Percentiles rank a stretch among this genome's conserved stretches.
These are phyloP conservation scores for Penicillium bovifimosum DNA, from an alignment of 495 filamentous ascomycete genomes.

Conservation along the genomic window DNA sequence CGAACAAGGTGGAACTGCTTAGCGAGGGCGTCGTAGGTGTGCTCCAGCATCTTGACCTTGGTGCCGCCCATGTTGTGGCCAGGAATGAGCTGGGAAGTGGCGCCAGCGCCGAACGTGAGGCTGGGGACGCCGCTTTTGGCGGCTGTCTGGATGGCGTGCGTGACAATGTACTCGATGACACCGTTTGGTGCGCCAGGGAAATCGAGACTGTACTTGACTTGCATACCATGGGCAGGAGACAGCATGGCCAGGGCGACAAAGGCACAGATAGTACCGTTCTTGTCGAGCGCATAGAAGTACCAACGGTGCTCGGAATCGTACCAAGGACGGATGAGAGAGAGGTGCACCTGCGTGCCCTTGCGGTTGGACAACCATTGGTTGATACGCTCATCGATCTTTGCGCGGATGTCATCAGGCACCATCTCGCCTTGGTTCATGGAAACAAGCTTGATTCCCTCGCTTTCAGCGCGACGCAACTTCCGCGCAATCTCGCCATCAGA, in stretches of 20 bases:
- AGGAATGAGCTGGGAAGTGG: conserved; percentile 57
- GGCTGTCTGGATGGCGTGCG: conserved; percentile 66
- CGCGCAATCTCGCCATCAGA: conserved; percentile 57
- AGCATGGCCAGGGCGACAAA: conserved; percentile 72
- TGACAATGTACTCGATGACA: conserved; percentile 73
- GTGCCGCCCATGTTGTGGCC: conserved; percentile 71
- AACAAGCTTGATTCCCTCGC: conserved; percentile 68
- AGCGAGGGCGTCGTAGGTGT: conserved; percentile 70
- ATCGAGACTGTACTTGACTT: conserved; percentile 84
- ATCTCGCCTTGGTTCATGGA: conserved; percentile 56
- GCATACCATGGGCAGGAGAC: conserved; percentile 69
- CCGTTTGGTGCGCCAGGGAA: conserved; percentile 75
- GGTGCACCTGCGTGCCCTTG: conserved; percentile 77
- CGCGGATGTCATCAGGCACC: conserved; percentile 55
- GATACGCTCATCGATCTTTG: conserved; percentile 64
- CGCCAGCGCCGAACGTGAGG: conserved; percentile 78
- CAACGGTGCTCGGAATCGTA: conserved; percentile 69
- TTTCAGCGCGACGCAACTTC: conserved; percentile 72
- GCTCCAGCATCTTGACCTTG: conserved; percentile 65
- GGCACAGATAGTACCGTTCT: conserved; percentile 60
- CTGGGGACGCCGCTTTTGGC: conserved; percentile 55
- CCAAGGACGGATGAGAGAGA: conserved; percentile 81
- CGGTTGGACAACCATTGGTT: conserved; percentile 71
- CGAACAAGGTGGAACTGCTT: conserved; percentile 70
- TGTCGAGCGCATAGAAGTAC: conserved; percentile 70